A percentile compares a stretch with the other conserved stretches of the same genome.
phyloP scores from a whole-genome alignment of 2,329 filamentous ascomycete species.

The Penicillium sp. region DNA sequence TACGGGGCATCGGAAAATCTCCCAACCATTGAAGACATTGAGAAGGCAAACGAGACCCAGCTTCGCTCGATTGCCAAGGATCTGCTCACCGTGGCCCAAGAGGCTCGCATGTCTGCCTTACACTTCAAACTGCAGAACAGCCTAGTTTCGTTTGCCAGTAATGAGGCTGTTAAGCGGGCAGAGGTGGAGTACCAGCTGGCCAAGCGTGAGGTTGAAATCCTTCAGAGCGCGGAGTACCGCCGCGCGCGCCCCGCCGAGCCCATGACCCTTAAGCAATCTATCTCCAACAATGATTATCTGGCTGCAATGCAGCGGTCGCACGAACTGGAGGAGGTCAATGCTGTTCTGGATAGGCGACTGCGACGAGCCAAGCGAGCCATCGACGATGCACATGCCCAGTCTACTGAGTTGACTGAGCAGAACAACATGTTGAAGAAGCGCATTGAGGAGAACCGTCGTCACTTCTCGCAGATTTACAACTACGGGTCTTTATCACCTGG shows the following conservation, averaged over 20 bases:
- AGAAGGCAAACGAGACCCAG: slow-evolving; percentile 51
- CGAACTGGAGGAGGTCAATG: slow-evolving; percentile 65
- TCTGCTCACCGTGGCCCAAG: slow-evolving; percentile 56
- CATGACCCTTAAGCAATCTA: slow-evolving; percentile 33
- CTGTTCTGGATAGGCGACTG: slow-evolving; percentile 62
- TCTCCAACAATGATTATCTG: slow-evolving; percentile 56
- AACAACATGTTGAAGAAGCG: slow-evolving; percentile 75
- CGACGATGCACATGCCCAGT: slow-evolving; percentile 73
- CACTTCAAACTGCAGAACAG: slow-evolving; percentile 91
- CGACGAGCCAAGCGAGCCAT: slow-evolving; percentile 76
- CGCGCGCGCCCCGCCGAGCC: slow-evolving; percentile 56
- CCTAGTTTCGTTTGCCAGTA: slow-evolving; percentile 77
- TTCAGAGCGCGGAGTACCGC: slow-evolving; percentile 71
- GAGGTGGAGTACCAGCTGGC: slow-evolving; percentile 90
- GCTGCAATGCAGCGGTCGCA: slow-evolving; percentile 61
- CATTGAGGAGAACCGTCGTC: slow-evolving; percentile 85
- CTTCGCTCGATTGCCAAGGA: slow-evolving; percentile 56
- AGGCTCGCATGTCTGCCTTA: slow-evolving; percentile 77
- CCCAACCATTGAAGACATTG: slow-evolving; percentile 53
- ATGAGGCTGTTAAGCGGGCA: slow-evolving; percentile 80
- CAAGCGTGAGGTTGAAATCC: slow-evolving; percentile 80
- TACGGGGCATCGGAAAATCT: slow-evolving; percentile 46
- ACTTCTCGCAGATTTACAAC: slow-evolving; percentile 75
- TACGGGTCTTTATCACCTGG: slow-evolving; percentile 67
- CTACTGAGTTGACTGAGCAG: slow-evolving; percentile 69